phyloP scores from a whole-genome alignment of 768 basidiomycete genomes.

The Daedalea quercina region DNA sequence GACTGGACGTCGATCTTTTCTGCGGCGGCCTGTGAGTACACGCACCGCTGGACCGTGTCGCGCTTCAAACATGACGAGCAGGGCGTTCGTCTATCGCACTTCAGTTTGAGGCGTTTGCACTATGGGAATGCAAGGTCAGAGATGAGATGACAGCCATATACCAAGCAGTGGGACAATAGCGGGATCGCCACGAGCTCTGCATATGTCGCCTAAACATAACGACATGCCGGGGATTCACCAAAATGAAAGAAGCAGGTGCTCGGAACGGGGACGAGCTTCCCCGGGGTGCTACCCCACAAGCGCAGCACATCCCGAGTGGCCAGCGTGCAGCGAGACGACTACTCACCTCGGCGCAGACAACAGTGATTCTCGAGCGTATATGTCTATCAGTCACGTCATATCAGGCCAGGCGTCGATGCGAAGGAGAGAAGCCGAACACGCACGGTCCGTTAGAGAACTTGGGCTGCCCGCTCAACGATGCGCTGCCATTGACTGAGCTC shows the following conservation, averaged over 20 bases:
- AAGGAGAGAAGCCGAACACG: constrained; percentile 11
- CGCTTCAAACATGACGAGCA: constrained; percentile 78
- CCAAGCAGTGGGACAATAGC: neutral
- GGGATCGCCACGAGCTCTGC: neutral
- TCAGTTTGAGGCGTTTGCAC: constrained; percentile 86
- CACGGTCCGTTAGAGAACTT: constrained; percentile 27
- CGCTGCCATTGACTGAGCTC: neutral
- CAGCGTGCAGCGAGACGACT: neutral
- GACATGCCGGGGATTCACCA: neutral
- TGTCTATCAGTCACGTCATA: constrained; percentile 32
- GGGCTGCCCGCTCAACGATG: neutral
- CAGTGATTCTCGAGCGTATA: constrained; percentile 71
- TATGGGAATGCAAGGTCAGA: constrained; percentile 22
- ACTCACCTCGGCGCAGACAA: constrained; percentile 74
- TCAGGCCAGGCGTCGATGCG: constrained; percentile 6
- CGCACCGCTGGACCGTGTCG: constrained; percentile 63
- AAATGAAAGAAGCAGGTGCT: neutral
- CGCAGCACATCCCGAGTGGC: too few species aligned
- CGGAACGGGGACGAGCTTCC: too few species aligned
- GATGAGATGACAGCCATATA: neutral
- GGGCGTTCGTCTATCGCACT: constrained; percentile 74
- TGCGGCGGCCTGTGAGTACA: constrained; percentile 75
- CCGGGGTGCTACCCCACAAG: too few species aligned
- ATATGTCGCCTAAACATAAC: neutral
- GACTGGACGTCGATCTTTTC: constrained; percentile 88